These are phyloP conservation scores for Cryptococcus deneoformans DNA, from an alignment of 1,284 basidiomycete genomes.

Conservation along the genomic window DNA sequence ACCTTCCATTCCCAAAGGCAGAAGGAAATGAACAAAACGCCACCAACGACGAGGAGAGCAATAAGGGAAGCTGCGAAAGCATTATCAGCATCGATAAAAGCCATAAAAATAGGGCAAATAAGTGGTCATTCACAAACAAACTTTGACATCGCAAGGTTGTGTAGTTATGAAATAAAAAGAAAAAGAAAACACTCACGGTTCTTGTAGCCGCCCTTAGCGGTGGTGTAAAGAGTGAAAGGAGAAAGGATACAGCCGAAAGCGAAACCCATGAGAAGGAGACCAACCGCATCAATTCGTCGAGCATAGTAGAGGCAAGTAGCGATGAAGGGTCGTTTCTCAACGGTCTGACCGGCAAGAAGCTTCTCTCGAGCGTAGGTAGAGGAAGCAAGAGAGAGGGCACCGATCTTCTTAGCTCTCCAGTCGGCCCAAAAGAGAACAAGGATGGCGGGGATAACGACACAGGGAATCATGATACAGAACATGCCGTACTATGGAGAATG, in stretches of 20 bases:
- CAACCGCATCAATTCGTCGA: conserved; percentile 44
- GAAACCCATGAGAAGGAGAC: conserved; percentile 46
- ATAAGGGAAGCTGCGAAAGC: conserved; percentile 44
- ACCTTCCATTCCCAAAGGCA: conserved; percentile 46
- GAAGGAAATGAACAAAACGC: conserved; percentile 44
- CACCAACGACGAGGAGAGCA: conserved; percentile 50
- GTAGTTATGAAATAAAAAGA: not conserved
- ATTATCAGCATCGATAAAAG: no score
- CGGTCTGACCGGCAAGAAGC: conserved; percentile 8
- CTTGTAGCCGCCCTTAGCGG: conserved; percentile 38
- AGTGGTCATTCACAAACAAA: not conserved
- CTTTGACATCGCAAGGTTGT: no score
- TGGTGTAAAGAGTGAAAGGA: conserved; percentile 43
- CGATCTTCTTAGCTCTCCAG: conserved; percentile 38
- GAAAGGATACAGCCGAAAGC: conserved; percentile 46
- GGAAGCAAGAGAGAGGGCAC: conserved; percentile 21
- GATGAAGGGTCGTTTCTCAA: conserved; percentile 9
- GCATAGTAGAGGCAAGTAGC: conserved; percentile 26
- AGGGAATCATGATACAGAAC: conserved; percentile 49
- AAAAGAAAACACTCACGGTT: conserved; percentile 33
- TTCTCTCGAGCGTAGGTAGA: conserved; percentile 18
- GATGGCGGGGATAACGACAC: conserved; percentile 30
- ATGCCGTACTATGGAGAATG: conserved; percentile 26
- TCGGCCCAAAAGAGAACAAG: conserved; percentile 48
- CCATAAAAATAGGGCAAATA: not conserved